Conservation (phyloP, 345 rosid species). For the Xanthoceras sorbifolium region DNA sequence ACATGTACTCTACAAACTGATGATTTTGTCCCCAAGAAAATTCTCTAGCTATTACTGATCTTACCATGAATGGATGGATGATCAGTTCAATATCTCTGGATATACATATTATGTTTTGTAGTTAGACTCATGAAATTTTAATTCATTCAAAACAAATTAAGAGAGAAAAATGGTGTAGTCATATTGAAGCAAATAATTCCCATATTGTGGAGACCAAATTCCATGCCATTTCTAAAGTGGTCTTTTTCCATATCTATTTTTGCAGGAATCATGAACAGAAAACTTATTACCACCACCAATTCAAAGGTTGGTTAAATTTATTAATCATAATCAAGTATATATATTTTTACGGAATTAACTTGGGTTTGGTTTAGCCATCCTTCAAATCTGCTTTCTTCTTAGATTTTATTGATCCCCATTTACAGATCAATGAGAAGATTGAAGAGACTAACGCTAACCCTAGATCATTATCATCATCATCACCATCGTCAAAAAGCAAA, state of each 20-base stretch:
- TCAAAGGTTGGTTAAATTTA: slow-evolving; percentile 36
- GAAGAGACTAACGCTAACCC: slow-evolving; percentile 22
- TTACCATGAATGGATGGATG: background rate
- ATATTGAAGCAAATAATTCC: background rate
- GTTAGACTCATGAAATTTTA: background rate
- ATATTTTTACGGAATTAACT: background rate
- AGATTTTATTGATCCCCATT: background rate
- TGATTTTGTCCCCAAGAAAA: background rate
- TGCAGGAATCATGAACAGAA: slow-evolving; percentile 38
- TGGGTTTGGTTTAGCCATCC: background rate
- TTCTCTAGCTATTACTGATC: background rate
- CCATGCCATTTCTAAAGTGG: slow-evolving; percentile 8
- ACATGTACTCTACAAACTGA: slow-evolving; percentile 8
- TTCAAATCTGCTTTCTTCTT: background rate
- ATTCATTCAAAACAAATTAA: background rate
- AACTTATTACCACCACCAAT: slow-evolving; percentile 32
- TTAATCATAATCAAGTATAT: background rate
- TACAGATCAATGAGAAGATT: slow-evolving; percentile 28
- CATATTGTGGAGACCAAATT: background rate
- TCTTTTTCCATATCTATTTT: background rate
- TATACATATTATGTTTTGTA: background rate
- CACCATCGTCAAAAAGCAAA: slow-evolving; percentile 3
- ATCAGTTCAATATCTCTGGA: background rate
- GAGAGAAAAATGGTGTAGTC: no score
- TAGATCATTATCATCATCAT: no score